Base-by-base conservation (phyloP, 306 rosid species). In the Ammopiptanthus mongolicus region DNA sequence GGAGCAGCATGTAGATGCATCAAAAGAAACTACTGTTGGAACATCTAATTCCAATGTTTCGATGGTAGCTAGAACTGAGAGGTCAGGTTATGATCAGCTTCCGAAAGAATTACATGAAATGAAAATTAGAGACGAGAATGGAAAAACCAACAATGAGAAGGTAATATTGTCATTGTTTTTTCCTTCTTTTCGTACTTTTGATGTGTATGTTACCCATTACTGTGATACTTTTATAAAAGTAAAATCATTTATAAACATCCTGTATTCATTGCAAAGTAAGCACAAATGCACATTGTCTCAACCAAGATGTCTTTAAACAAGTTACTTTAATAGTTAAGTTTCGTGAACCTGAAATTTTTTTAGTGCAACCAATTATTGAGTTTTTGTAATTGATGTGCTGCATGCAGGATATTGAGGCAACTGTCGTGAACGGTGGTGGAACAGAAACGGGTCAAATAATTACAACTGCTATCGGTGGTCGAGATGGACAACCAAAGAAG, bases 381-480 rank as follows among this genome's bases (percentile, higher is more conserved):
- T 59, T 59, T 51, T 41, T 21, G 14, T 68, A 58, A 34, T 53
- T 19, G 59, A 25, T 76, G 72, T 89, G 19, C 28, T 71, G 15
- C 56, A n/a, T 67, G 70, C 81, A 94, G 98, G 95, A 94, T 23
- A 57, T 82, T 58, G 98, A 91, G 74, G 81, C 96, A 50, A 78
- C 89, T 64, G 6, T 87, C 10, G 84, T 90, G 65, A 87, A 74
- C 34, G 96, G 98, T 7, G 91, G 80, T 81, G 97, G 97, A 78
- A 86, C 98, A 52, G 98, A 94, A 83, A 80, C 97, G 0, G 98
- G 98, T 67, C 97, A 94, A 83, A 56, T 94, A 77, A 94, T 91
- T 52, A 83, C 93, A 21, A 91, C 97, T 19, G 80, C 88, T 31
- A 79, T 91, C 1, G 90, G 88, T 57, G 97, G 97, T 73, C 86